Percentiles rank a stretch among this genome's conserved stretches.
Evolutionary conservation across 208 protist species (phyloP).

Genomic region (Leishmania guyanensis): DNA sequence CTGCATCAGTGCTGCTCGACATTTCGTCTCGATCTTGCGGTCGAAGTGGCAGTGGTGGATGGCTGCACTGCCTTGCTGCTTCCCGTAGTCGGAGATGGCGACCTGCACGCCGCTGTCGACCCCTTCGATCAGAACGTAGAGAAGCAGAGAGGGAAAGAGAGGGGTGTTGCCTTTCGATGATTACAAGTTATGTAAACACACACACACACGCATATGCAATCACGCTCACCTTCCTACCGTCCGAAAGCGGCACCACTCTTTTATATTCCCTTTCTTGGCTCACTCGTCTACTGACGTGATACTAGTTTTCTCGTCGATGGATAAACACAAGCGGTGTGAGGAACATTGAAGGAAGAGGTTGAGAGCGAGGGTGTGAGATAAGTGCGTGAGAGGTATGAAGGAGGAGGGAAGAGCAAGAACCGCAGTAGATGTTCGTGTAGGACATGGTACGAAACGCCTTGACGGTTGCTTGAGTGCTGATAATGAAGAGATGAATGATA

Average conservation of each 20-base stretch:
- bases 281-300: not conserved
- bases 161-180: not conserved
- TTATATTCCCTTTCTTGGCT: not conserved
- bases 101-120: not conserved
- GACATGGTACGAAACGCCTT: not conserved
- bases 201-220: not conserved
- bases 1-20: conserved; percentile 3
- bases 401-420: not conserved
- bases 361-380: not conserved
- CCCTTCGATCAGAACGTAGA: not conserved
- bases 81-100: too few relatives aligned
- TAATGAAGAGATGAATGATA: not conserved
- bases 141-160: not conserved
- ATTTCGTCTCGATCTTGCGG: not conserved
- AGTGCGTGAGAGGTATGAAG: not conserved
- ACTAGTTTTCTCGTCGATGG: not conserved
- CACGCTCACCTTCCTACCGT: not conserved
- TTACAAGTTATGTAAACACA: too few relatives aligned
- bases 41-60: not conserved
- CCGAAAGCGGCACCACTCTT: not conserved
- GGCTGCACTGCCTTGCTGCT: not conserved
- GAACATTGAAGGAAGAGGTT: not conserved
- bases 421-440: not conserved
- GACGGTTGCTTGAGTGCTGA: not conserved
- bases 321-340: not conserved